phyloP scores from a whole-genome alignment of 2,329 filamentous ascomycete genomes.

The Xylaria sp. region DNA sequence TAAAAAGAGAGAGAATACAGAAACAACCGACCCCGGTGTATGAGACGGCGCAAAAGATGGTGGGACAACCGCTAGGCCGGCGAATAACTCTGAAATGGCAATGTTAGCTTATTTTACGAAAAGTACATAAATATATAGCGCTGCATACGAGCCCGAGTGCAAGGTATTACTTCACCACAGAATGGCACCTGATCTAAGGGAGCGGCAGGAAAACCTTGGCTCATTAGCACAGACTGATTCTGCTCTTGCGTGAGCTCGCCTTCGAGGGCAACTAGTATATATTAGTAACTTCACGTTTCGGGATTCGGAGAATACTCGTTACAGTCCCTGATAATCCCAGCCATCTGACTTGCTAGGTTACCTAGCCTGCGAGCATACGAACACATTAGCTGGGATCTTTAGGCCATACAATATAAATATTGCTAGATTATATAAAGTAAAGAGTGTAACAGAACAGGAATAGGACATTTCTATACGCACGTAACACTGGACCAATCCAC shows the following conservation, averaged over 20 bases:
- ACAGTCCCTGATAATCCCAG: slow-evolving; percentile 48
- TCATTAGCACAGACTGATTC: slow-evolving; percentile 40
- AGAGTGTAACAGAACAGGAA: not conserved
- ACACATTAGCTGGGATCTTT: not conserved
- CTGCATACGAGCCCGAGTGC: slow-evolving; percentile 40
- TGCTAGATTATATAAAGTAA: not conserved
- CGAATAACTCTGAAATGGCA: slow-evolving; percentile 39
- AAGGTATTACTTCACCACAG: slow-evolving; percentile 41
- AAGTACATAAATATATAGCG: not conserved
- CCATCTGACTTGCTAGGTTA: slow-evolving; percentile 46
- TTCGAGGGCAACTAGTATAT: slow-evolving; percentile 39
- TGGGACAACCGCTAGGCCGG: slow-evolving; percentile 40
- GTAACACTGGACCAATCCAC: slow-evolving; percentile 43
- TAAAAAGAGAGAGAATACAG: no score
- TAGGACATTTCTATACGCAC: not conserved
- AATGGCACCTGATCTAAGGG: slow-evolving; percentile 35
- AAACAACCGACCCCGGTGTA: slow-evolving; percentile 33
- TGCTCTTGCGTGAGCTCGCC: slow-evolving; percentile 46
- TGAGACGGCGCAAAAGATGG: slow-evolving; percentile 43
- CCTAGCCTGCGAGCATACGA: slow-evolving; percentile 35
- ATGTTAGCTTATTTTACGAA: not conserved
- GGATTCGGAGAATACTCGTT: not conserved
- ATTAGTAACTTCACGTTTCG: not conserved
- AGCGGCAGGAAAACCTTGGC: slow-evolving; percentile 44
- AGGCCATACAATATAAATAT: not conserved